A percentile compares a stretch with the other conserved stretches of the same genome.
These are phyloP conservation scores for Elaeis guineensis DNA, from an alignment of 176 grass and related monocot species.

Conservation along the genomic window DNA sequence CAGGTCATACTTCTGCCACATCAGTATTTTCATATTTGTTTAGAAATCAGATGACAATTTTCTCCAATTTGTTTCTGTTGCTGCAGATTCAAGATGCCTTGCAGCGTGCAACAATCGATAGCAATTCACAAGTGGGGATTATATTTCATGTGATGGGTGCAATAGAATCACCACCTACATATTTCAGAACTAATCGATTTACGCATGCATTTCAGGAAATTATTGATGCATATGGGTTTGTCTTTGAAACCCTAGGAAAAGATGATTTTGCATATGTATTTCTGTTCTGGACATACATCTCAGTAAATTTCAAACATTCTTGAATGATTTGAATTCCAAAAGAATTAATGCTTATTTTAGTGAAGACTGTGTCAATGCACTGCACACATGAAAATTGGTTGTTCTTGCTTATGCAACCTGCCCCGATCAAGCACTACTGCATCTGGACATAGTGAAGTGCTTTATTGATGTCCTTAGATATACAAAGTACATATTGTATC, in stretches of 20 bases:
- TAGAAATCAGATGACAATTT: too few species aligned
- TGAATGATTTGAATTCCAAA: too few species aligned
- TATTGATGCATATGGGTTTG: constrained; percentile 96
- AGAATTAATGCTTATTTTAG: too few species aligned
- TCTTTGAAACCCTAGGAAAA: constrained; percentile 3
- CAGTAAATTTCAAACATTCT: too few species aligned
- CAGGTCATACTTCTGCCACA: constrained; percentile 42
- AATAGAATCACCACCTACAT: constrained; percentile 78
- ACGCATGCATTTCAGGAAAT: constrained; percentile 97
- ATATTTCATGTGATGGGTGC: constrained; percentile 99
- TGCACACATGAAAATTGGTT: too few species aligned
- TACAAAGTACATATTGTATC: too few species aligned
- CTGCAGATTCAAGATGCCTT: constrained; percentile 86
- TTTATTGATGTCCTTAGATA: too few species aligned
- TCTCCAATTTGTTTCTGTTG: neutral
- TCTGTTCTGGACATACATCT: too few species aligned
- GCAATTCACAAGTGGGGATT: constrained; percentile 96
- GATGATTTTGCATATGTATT: neutral
- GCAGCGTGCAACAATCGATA: constrained; percentile 76
- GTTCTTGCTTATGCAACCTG: too few species aligned
- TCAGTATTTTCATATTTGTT: constrained; percentile 16
- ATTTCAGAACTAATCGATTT: constrained; percentile 93
- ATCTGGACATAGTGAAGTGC: too few species aligned
- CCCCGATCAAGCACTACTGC: too few species aligned
- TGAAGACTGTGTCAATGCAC: too few species aligned